These are phyloP conservation scores for Zymoseptoria crescenta DNA, from an alignment of 2,329 filamentous ascomycete genomes.

Conservation along the genomic window DNA sequence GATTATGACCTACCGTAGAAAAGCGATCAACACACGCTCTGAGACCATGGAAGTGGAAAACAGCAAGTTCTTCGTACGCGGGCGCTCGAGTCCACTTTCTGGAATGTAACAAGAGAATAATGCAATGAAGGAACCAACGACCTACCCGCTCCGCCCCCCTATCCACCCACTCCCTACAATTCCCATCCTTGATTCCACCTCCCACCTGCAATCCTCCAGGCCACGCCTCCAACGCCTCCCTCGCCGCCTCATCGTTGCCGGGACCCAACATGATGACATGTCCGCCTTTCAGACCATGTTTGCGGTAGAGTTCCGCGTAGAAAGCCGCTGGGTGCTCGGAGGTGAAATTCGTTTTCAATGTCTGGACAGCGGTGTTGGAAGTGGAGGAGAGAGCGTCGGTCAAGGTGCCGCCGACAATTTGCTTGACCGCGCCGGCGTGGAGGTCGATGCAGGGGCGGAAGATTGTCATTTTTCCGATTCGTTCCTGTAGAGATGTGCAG, in stretches of 20 bases:
- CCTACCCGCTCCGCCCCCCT: conserved; percentile 79
- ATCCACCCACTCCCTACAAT: conserved; percentile 79
- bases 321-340: conserved; percentile 73
- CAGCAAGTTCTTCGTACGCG: neutral
- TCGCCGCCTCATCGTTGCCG: conserved; percentile 73
- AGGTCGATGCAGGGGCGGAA: conserved; percentile 97
- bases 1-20: conserved; percentile 71
- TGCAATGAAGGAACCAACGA: neutral
- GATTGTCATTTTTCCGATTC: conserved; percentile 61
- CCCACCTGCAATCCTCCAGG: conserved; percentile 76
- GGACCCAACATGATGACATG: conserved; percentile 97
- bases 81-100: too few relatives aligned
- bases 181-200: conserved; percentile 82
- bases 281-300: conserved; percentile 65
- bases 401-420: conserved; percentile 93
- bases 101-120: neutral
- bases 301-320: conserved; percentile 74
- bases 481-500: neutral
- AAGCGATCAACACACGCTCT: conserved; percentile 8
- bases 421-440: conserved; percentile 94
- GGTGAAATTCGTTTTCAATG: conserved; percentile 83
- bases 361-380: conserved; percentile 30
- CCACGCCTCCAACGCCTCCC: conserved; percentile 71
- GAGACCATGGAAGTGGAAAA: neutral
- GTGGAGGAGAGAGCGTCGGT: conserved; percentile 32